Evolutionary conservation across 768 basidiomycete species (phyloP).

Genomic region (Crepidotus variabilis): DNA sequence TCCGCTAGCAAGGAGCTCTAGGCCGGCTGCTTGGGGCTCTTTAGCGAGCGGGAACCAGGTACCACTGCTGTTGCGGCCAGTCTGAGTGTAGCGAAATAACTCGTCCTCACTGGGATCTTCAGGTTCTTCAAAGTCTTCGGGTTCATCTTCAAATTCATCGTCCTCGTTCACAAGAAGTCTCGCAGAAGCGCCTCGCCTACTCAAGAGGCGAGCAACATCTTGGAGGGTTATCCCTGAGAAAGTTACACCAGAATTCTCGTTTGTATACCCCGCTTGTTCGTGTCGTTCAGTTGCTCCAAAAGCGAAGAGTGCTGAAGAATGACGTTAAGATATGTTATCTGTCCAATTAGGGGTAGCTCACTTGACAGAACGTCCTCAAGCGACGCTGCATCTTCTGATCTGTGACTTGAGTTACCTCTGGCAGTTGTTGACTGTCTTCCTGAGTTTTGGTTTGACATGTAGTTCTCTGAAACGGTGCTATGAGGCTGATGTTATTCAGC

Average conservation of each 20-base stretch:
- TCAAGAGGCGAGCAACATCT: slow-evolving; percentile 27
- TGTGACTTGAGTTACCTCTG: neutral
- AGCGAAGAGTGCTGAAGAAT: neutral
- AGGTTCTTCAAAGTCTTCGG: slow-evolving; percentile 1
- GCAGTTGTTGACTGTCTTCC: neutral
- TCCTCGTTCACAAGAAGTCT: neutral
- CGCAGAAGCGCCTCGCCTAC: neutral
- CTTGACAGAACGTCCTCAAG: slow-evolving; percentile 18
- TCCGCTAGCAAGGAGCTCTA: slow-evolving; percentile 65
- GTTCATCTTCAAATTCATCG: neutral
- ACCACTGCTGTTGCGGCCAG: neutral
- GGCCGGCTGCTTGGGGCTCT: slow-evolving; percentile 61
- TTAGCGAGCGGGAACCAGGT: slow-evolving; percentile 34
- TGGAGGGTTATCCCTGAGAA: slow-evolving; percentile 27
- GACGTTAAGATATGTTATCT: neutral
- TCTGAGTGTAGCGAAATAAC: slow-evolving; percentile 17
- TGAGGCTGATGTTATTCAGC: neutral
- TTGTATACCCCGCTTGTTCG: neutral
- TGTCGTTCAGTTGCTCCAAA: neutral
- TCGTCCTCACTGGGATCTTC: slow-evolving; percentile 30
- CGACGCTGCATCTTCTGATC: slow-evolving; percentile 7
- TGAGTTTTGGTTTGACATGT: neutral
- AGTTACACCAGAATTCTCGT: slow-evolving; percentile 13
- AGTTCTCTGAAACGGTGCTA: too few relatives aligned
- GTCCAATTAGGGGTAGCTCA: slow-evolving; percentile 2